Base-by-base conservation (phyloP, 1,284 basidiomycete species). In the Leccinum ponderosum region DNA sequence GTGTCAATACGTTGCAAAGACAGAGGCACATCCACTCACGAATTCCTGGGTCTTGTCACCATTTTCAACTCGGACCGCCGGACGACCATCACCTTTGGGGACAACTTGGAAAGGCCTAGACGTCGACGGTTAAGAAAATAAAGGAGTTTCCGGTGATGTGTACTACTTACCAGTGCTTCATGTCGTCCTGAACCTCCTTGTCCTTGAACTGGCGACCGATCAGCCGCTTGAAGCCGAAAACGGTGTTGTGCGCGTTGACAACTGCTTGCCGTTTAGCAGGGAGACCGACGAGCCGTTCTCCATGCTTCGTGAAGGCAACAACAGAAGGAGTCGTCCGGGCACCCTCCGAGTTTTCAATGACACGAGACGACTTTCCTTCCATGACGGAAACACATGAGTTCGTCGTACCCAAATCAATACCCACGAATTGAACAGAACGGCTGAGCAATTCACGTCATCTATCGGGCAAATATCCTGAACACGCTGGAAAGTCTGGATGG, bases 291-390 rank as follows among this genome's bases (percentile, higher is more conserved):
- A 97, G 84, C 66, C 94, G 92, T 76, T 96, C 94, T 63, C 91
- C 91, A 70, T 95, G 87, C 79, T 98, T 98, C 67, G 96, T 95
- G 85, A 99, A 99, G 48, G 97, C 97, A 66, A 99, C 95, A 61
- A 98, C 94, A 56, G 97, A 99, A 8, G 97, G 97, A 31, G 97
- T 99, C 67, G 97, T 98, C 72, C 97, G 89, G 65, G 93, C 94
- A 83, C 97, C 97, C 82, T 99, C 97, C 11, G 95, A 82, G 83
- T 99, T 98, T 80, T 98, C 97, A 70, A 99, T 92, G 66, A 99
- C 97, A 69, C 94, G 91, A 60, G 96, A 87, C 53, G 89, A 91
- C 81, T 95, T 91, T 72, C 95, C 96, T 82, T 98, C 96, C 93
- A 96, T 97, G 67, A 96, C 85, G 56, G 94, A 90, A 65, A 96